phyloP scores from a whole-genome alignment of 768 basidiomycete genomes.

The Fomitopsis serialis region DNA sequence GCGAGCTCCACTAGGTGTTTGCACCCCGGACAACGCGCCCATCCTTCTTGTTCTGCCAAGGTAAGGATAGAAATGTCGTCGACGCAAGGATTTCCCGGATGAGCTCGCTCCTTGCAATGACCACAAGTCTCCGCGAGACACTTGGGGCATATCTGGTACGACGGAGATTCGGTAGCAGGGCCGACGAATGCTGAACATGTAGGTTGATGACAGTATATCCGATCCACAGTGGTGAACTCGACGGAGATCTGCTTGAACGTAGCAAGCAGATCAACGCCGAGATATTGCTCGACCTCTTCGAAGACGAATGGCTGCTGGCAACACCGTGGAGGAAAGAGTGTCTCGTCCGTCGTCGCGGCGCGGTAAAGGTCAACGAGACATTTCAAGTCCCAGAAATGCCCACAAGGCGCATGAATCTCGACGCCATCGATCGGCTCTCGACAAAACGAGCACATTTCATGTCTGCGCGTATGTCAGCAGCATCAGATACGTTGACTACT shows the following conservation, averaged over 20 bases:
- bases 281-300: conserved; percentile 10
- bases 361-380: conserved; percentile 24
- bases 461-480: neutral
- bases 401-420: conserved; percentile 14
- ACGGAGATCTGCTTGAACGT: conserved; percentile 35
- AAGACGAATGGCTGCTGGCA: conserved; percentile 19
- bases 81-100: conserved; percentile 34
- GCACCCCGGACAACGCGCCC: conserved; percentile 36
- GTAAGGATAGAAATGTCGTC: conserved; percentile 38
- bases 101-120: conserved; percentile 42
- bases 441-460: conserved; percentile 14
- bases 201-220: conserved; percentile 46
- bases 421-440: conserved; percentile 7
- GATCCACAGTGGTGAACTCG: conserved; percentile 42
- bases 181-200: conserved; percentile 53
- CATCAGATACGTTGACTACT: too few species aligned
- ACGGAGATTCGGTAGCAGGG: conserved; percentile 20
- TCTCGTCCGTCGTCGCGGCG: conserved; percentile 21
- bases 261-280: conserved; percentile 7
- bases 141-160: conserved; percentile 29
- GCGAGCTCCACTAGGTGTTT: conserved; percentile 25
- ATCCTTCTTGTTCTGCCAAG: conserved; percentile 36
- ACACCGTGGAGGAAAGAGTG: conserved; percentile 25
- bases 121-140: conserved; percentile 41
- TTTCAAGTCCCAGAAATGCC: conserved; percentile 19